phyloP scores from a whole-genome alignment of 1,284 basidiomycete species.

The Trametes sp. region DNA sequence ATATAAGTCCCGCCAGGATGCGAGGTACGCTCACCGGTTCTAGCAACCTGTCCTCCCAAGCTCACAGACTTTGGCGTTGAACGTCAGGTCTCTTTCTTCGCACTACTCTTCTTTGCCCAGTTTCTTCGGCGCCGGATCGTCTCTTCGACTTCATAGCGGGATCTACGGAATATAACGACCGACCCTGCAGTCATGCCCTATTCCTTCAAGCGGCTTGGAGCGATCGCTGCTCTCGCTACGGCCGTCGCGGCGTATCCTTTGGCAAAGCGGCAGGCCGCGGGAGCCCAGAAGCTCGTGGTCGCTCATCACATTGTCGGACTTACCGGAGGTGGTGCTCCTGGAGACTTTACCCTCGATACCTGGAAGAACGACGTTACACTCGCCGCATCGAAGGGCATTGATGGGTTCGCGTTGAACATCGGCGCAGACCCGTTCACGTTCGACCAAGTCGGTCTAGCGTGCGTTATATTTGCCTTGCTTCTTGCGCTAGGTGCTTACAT shows the following conservation, averaged over 20 bases:
- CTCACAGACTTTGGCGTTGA: slow-evolving; percentile 7
- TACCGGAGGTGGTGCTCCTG: neutral
- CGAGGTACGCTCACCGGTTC: slow-evolving; percentile 1
- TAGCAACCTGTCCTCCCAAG: neutral
- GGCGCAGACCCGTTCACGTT: slow-evolving; percentile 65
- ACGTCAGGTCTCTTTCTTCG: slow-evolving; percentile 1
- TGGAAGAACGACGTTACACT: slow-evolving; percentile 65
- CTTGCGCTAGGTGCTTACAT: neutral
- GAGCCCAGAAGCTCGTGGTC: slow-evolving; percentile 30
- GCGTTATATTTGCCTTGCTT: slow-evolving; percentile 40
- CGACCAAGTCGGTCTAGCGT: slow-evolving; percentile 73
- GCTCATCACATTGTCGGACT: slow-evolving; percentile 4
- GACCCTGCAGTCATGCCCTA: neutral
- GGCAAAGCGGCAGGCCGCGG: slow-evolving; percentile 2
- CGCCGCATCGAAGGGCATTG: slow-evolving; percentile 65
- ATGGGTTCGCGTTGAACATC: slow-evolving; percentile 72
- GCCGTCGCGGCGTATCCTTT: slow-evolving; percentile 2
- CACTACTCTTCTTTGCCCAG: neutral
- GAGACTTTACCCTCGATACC: slow-evolving; percentile 41
- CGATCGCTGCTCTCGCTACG: neutral
- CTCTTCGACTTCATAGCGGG: neutral
- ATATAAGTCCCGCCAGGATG: neutral
- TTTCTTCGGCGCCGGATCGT: slow-evolving; percentile 1
- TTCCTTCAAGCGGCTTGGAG: neutral
- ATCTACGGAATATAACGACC: neutral